Evolutionary conservation across 2,329 filamentous ascomycete genomes (phyloP), one percentile per base, ranked within the genome.

Genomic region (Hypoxylon sp.): DNA sequence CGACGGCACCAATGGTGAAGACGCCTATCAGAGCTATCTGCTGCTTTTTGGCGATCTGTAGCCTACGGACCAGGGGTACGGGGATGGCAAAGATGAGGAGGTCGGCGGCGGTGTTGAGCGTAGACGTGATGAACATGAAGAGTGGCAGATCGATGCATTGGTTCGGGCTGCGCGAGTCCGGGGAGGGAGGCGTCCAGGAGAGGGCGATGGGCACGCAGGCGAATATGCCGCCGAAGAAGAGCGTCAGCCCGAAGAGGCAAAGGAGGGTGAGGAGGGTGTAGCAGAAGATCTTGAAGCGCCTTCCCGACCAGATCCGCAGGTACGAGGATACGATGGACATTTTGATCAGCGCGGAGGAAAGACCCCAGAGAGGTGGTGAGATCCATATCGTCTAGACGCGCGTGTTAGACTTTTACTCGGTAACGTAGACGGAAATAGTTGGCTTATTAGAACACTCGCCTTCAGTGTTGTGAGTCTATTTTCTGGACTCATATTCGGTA

Each of bases 311-410:
- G 47, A 71, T 70, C 3, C 70, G 70, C 8, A 56, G 32, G 56
- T 71, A 71, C 12, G 68, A 70, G 25, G 59, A 30, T 19, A 71
- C 47, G 55, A 71, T 67, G 41, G 70, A 71, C 48, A 67, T 63
- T 25, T 71, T 71, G 55, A 70, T 41, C 1, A 69, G 41, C 1
- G 57, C 39, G 1, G 70, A 60, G 5, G 68, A 69, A 32, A 71
- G 58, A 21, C 68, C 68, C 70, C 70, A 71, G 43, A 70, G 59
- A 1, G 68, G 65, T 29, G 70, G 70, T 6, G 67, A 70, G 30
- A 70, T 65, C 70, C 70, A 71, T 8, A 69, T 47, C 14, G 63
- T 67, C 67, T 71, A 3, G 30, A n/a, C 11, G 3, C n/a, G 2
- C n/a, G 2, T 41, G 46, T 59, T 56, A 63, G 52, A 50, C 37